These are phyloP conservation scores for Marasmius tenuissimus DNA, from an alignment of 1,284 basidiomycete species.

Conservation along the genomic window DNA sequence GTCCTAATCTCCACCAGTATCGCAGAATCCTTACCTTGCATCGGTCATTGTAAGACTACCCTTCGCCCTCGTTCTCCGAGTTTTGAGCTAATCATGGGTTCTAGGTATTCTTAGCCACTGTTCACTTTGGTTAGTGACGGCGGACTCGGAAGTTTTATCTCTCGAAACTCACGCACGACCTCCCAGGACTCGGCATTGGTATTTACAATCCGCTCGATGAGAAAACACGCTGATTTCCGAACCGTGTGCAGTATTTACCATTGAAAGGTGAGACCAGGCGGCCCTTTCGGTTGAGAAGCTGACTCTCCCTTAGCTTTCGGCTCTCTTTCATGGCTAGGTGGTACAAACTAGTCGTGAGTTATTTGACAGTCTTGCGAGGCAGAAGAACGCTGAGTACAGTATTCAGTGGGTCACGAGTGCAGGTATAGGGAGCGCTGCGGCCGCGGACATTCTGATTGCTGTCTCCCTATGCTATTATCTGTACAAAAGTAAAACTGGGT, in stretches of 20 bases:
- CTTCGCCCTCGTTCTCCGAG: background rate
- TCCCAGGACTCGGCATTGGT: constrained; percentile 39
- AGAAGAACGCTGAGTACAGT: background rate
- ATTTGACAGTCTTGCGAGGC: background rate
- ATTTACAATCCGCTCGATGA: constrained; percentile 1
- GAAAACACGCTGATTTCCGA: no score
- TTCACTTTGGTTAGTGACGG: constrained; percentile 35
- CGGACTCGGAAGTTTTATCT: background rate
- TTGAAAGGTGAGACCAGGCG: constrained; percentile 30
- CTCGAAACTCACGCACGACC: background rate
- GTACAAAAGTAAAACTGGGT: constrained; percentile 24
- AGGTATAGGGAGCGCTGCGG: constrained; percentile 41
- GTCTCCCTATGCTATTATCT: constrained; percentile 40
- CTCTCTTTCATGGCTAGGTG: constrained; percentile 25
- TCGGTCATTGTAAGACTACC: constrained; percentile 30
- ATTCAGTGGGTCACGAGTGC: constrained; percentile 41
- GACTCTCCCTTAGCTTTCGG: background rate
- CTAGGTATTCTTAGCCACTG: constrained; percentile 33
- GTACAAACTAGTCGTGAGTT: constrained; percentile 34
- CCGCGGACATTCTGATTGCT: constrained; percentile 41
- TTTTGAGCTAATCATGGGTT: background rate
- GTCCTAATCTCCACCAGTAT: constrained; percentile 28
- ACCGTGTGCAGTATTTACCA: constrained; percentile 34
- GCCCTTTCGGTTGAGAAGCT: background rate
- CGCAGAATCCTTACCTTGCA: constrained; percentile 32